These are phyloP conservation scores for Saksenaea oblongispora DNA, from an alignment of 371 early-diverging fungal genomes.

Conservation along the genomic window DNA sequence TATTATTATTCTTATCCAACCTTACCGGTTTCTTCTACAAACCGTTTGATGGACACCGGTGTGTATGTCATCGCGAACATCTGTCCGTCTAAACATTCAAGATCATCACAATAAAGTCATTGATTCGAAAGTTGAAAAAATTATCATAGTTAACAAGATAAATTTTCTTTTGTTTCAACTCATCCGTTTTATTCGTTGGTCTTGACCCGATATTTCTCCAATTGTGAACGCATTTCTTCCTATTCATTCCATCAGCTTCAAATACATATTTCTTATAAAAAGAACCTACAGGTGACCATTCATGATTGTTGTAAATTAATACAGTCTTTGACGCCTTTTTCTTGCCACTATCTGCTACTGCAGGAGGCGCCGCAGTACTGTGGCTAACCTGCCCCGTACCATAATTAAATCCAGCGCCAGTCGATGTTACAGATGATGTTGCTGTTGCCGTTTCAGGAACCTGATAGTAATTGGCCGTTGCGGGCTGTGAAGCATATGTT, in stretches of 20 bases:
- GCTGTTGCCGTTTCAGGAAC: conserved; percentile 4
- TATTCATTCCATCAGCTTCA: too few species aligned
- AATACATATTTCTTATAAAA: too few species aligned
- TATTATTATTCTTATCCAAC: background rate
- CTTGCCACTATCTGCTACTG: conserved; percentile 21
- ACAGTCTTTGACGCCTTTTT: conserved; percentile 43
- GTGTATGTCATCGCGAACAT: background rate
- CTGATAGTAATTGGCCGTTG: conserved; percentile 4
- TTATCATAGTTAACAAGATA: background rate
- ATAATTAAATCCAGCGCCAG: conserved; percentile 1
- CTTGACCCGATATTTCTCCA: conserved; percentile 19
- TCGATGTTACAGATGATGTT: background rate
- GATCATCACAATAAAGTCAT: background rate
- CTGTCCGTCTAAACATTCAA: background rate
- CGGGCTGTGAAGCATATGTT: conserved; percentile 11
- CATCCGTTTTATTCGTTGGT: conserved; percentile 8
- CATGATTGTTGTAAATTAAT: conserved; percentile 43
- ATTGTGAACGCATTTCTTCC: conserved; percentile 21
- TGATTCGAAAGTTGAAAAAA: background rate
- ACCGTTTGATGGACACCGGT: conserved; percentile 2
- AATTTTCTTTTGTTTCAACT: conserved; percentile 4
- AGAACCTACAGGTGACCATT: conserved; percentile 45
- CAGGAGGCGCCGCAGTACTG: conserved; percentile 7
- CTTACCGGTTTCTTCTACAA: conserved; percentile 11
- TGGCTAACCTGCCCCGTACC: background rate